Evolutionary conservation across 164 flowering plant genomes (phyloP).

Genomic region (Taxillus chinensis): DNA sequence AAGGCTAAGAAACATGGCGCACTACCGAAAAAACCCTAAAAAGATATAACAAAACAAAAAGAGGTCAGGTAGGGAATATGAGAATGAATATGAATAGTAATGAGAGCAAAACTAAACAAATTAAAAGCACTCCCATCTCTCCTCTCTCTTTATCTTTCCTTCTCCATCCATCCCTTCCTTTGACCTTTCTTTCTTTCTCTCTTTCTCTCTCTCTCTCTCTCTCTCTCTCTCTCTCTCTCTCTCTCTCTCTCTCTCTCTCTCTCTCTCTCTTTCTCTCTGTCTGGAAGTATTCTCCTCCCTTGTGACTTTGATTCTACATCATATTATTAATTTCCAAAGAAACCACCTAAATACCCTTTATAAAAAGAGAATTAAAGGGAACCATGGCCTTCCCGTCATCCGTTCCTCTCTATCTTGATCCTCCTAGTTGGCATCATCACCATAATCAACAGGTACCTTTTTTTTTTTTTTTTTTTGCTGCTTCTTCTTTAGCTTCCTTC

Average conservation of each 20-base stretch:
- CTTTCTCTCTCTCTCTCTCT: slow-evolving; percentile 8
- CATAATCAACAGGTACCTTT: too few species aligned
- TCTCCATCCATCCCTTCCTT: neutral
- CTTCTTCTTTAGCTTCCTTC: slow-evolving; percentile 1
- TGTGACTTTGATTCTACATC: slow-evolving; percentile 26
- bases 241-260: slow-evolving; percentile 17
- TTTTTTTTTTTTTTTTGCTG: slow-evolving; percentile 12
- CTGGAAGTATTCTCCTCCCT: slow-evolving; percentile 28
- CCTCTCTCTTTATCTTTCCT: neutral
- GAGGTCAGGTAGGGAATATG: neutral
- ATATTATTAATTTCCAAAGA: slow-evolving; percentile 5
- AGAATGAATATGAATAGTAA: neutral
- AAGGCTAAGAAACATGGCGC: neutral
- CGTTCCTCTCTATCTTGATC: slow-evolving; percentile 43
- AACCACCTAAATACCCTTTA: slow-evolving; percentile 1
- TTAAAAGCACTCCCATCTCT: neutral
- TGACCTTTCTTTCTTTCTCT: neutral
- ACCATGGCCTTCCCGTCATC: slow-evolving; percentile 46
- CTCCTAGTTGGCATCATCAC: slow-evolving; percentile 49
- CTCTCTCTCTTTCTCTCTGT: slow-evolving; percentile 24
- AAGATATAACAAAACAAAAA: neutral
- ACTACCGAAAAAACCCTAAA: neutral
- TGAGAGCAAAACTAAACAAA: neutral
- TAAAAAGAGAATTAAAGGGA: slow-evolving; percentile 10
- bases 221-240: slow-evolving; percentile 11